Percentiles rank a stretch among this genome's conserved stretches.
Evolutionary conservation across 148 eudicot species (phyloP).

Genomic region (Rhododendron mucronatum): DNA sequence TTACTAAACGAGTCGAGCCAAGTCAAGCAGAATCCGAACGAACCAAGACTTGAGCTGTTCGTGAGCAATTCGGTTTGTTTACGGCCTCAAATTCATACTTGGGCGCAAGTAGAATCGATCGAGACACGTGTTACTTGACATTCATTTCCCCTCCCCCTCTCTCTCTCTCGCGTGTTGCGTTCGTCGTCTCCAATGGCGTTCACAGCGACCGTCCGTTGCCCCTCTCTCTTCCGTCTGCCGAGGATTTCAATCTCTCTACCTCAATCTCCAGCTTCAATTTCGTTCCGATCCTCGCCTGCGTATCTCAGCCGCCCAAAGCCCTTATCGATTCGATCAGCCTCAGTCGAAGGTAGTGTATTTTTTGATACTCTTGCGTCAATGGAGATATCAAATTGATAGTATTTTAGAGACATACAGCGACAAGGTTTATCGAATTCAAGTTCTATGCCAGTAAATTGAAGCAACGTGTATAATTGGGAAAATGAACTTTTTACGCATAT

Average conservation of each 20-base stretch:
- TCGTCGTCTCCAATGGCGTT: conserved; percentile 27
- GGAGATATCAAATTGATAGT: not conserved
- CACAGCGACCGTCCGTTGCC: conserved; percentile 17
- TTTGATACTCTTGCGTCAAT: not conserved
- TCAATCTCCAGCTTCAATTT: conserved; percentile 20
- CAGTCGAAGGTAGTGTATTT: conserved; percentile 29
- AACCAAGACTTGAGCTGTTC: too few relatives aligned
- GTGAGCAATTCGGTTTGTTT: too few relatives aligned
- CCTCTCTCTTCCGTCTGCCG: conserved; percentile 9
- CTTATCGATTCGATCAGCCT: conserved; percentile 33
- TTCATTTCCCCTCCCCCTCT: not conserved
- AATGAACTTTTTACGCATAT: not conserved
- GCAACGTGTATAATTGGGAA: not conserved
- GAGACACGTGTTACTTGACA: not conserved
- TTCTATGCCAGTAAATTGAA: not conserved
- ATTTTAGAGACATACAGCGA: not conserved
- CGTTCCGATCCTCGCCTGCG: conserved; percentile 29
- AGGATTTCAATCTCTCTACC: not conserved
- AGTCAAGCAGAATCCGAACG: too few relatives aligned
- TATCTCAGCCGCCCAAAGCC: conserved; percentile 16
- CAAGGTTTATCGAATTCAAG: not conserved
- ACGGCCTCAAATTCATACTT: not conserved
- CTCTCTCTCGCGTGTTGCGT: not conserved
- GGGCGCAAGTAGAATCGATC: not conserved
- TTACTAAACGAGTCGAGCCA: too few relatives aligned